phyloP scores from a whole-genome alignment of 179 eudicot genomes.

The Spinacia oleracea region DNA sequence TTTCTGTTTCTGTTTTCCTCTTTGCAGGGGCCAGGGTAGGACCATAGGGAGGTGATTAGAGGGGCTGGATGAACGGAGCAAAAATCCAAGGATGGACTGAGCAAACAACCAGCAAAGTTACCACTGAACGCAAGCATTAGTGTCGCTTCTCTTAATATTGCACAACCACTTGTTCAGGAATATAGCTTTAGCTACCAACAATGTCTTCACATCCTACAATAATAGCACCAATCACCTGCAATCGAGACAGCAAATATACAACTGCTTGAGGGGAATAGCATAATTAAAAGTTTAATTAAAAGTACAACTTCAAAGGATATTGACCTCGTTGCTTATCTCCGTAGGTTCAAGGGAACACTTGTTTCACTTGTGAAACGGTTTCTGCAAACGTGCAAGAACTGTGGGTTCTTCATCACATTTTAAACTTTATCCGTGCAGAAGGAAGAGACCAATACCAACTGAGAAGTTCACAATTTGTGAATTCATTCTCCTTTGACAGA shows the following conservation, averaged over 20 bases:
- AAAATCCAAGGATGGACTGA: background rate
- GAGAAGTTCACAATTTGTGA: background rate
- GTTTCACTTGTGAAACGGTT: constrained; percentile 5
- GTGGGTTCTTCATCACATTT: constrained; percentile 4
- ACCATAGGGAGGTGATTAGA: no score
- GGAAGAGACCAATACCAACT: background rate
- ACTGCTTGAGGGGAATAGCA: background rate
- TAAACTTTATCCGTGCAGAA: constrained; percentile 9
- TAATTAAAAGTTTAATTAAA: background rate
- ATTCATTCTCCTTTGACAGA: background rate
- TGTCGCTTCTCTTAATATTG: background rate
- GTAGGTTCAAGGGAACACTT: background rate
- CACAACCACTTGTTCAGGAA: background rate
- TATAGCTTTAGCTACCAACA: background rate
- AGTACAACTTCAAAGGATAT: background rate
- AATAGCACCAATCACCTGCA: constrained; percentile 14
- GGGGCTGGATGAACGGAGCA: background rate
- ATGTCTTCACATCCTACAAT: constrained; percentile 8
- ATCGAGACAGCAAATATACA: constrained; percentile 11
- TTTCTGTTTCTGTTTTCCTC: no score
- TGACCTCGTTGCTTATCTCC: background rate
- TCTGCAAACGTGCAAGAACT: constrained; percentile 4
- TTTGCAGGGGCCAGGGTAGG: background rate
- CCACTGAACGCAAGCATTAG: background rate
- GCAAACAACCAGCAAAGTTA: background rate